Evolutionary conservation across 495 filamentous ascomycete genomes (phyloP).

Genomic region (Aspergillus panamensis): DNA sequence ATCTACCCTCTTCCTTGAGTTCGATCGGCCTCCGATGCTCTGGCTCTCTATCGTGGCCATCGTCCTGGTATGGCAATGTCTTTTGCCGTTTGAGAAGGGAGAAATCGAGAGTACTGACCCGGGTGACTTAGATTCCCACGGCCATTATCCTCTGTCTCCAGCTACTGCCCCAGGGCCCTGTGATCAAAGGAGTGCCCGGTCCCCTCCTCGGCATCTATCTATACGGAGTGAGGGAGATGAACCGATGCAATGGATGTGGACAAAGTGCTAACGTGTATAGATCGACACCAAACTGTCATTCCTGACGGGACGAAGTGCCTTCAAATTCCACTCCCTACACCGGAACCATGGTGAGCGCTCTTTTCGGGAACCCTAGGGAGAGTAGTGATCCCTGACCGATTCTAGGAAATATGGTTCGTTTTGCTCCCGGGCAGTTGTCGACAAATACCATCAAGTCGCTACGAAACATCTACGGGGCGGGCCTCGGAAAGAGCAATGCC

Average conservation of each 20-base stretch:
- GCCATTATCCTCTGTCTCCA: conserved; percentile 18
- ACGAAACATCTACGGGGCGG: conserved; percentile 27
- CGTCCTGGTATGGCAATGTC: conserved; percentile 15
- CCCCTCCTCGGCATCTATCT: conserved; percentile 14
- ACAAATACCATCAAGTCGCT: conserved; percentile 27
- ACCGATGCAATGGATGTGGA: neutral
- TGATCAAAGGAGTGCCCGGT: conserved; percentile 21
- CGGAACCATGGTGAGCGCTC: conserved; percentile 18
- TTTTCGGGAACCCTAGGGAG: no score
- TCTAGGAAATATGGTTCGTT: conserved; percentile 22
- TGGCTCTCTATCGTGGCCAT: conserved; percentile 16
- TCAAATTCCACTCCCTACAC: conserved; percentile 23
- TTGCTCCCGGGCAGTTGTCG: conserved; percentile 26
- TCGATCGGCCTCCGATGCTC: conserved; percentile 7
- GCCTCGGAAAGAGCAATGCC: conserved; percentile 19
- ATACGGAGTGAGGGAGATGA: conserved; percentile 24
- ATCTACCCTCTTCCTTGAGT: conserved; percentile 12
- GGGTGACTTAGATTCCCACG: conserved; percentile 17
- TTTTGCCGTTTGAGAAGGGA: no score
- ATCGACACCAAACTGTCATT: conserved; percentile 23
- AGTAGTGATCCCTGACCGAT: neutral
- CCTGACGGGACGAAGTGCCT: conserved; percentile 21
- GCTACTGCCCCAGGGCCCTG: conserved; percentile 17
- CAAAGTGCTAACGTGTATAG: conserved; percentile 3
- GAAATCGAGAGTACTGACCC: neutral